Percentiles rank a stretch among this genome's conserved stretches.
These are phyloP conservation scores for Parachaetomium inaequale DNA, from an alignment of 495 filamentous ascomycete genomes.

Conservation along the genomic window DNA sequence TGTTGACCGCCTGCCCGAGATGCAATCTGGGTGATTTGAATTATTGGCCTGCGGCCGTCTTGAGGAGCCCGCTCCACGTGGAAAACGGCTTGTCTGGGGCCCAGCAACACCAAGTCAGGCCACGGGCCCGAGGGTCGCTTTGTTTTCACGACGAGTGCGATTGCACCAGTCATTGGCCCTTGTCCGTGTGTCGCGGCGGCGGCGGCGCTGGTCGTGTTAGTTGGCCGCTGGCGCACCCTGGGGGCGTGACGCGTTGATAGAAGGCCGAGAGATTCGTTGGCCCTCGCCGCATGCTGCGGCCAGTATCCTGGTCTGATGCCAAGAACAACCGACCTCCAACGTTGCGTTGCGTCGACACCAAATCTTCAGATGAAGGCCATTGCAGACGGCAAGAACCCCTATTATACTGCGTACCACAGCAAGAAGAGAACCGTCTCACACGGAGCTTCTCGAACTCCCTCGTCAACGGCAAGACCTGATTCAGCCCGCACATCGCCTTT, in stretches of 20 bases:
- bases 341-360: background rate
- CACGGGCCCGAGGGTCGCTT: background rate
- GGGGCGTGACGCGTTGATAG: slow-evolving; percentile 7
- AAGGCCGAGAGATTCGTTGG: slow-evolving; percentile 16
- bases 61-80: slow-evolving; percentile 10
- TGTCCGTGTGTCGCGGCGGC: slow-evolving; percentile 3
- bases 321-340: background rate
- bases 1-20: slow-evolving; percentile 14
- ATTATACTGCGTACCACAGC: background rate
- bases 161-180: slow-evolving; percentile 13
- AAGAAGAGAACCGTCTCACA: background rate
- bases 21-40: background rate
- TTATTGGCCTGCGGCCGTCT: slow-evolving; percentile 15
- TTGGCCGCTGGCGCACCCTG: slow-evolving; percentile 7
- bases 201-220: slow-evolving; percentile 19
- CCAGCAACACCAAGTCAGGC: background rate
- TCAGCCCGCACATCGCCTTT: background rate
- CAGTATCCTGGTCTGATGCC: slow-evolving; percentile 9
- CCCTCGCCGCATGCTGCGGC: slow-evolving; percentile 12
- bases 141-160: slow-evolving; percentile 16
- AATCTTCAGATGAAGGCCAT: background rate
- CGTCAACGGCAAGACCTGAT: background rate
- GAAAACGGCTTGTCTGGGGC: background rate
- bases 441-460: background rate
- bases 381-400: background rate